A percentile compares a stretch with the other conserved stretches of the same genome.
phyloP scores from a whole-genome alignment of 768 basidiomycete genomes.

The Suillus variegatus region DNA sequence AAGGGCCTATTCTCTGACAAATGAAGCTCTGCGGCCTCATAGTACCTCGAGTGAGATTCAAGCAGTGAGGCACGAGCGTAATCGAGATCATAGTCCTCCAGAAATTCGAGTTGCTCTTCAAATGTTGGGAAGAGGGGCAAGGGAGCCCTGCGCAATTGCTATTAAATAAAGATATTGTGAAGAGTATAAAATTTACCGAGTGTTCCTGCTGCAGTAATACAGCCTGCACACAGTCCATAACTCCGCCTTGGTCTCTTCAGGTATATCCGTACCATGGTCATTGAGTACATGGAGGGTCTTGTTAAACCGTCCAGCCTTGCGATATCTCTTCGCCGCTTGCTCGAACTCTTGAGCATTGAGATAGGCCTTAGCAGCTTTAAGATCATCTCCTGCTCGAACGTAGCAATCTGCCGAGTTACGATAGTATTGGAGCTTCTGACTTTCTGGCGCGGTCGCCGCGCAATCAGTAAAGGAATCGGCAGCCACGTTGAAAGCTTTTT shows the following conservation, averaged over 20 bases:
- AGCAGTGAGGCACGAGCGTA: conserved; percentile 47
- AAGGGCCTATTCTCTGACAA: conserved; percentile 45
- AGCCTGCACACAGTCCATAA: conserved; percentile 48
- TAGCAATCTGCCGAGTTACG: conserved; percentile 49
- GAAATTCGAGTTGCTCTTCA: conserved; percentile 58
- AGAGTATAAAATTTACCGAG: conserved; percentile 24
- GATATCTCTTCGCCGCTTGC: conserved; percentile 46
- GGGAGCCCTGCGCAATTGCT: conserved; percentile 41
- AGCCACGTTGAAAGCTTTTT: conserved; percentile 44
- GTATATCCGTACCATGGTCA: conserved; percentile 33
- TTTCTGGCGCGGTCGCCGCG: conserved; percentile 32
- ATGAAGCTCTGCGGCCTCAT: conserved; percentile 57
- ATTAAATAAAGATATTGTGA: background rate
- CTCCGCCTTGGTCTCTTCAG: conserved; percentile 29
- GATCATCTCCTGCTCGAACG: conserved; percentile 38
- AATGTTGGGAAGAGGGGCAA: conserved; percentile 47
- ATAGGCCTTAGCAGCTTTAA: conserved; percentile 48
- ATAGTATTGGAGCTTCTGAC: conserved; percentile 38
- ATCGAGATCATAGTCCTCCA: conserved; percentile 55
- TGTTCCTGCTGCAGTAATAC: conserved; percentile 41
- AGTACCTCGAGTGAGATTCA: conserved; percentile 38
- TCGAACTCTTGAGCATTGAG: conserved; percentile 43
- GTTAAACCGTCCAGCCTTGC: conserved; percentile 52
- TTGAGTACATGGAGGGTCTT: conserved; percentile 51
- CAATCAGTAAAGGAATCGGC: conserved; percentile 51